Conservation (phyloP, 805 yeast genomes). For the Teunomyces tritomae region DNA sequence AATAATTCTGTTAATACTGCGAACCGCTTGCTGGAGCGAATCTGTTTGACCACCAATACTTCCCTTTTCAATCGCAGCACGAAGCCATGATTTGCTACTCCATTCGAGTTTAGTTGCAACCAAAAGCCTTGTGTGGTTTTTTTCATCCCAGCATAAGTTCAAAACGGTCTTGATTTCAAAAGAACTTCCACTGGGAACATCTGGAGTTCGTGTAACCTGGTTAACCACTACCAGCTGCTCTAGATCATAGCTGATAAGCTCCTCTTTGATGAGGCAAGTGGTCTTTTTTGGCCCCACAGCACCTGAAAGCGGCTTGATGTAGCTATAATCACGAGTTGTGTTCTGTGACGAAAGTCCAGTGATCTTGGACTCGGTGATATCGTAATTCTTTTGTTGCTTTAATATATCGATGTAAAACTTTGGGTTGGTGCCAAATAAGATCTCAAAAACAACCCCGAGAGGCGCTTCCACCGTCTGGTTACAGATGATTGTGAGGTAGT, state of each 20-base stretch:
- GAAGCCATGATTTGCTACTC: slow-evolving; percentile 78
- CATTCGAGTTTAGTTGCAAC: slow-evolving; percentile 61
- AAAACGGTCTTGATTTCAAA: slow-evolving; percentile 60
- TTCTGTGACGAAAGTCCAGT: slow-evolving; percentile 37
- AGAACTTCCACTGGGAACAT: slow-evolving; percentile 73
- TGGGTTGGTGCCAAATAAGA: slow-evolving; percentile 62
- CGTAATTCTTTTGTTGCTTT: slow-evolving; percentile 61
- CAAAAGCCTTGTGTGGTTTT: slow-evolving; percentile 50
- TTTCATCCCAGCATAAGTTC: slow-evolving; percentile 59
- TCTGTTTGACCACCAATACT: slow-evolving; percentile 70
- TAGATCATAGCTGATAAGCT: slow-evolving; percentile 50
- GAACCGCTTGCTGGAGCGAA: slow-evolving; percentile 50
- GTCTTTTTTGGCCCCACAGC: slow-evolving; percentile 81
- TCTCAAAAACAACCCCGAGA: slow-evolving; percentile 54
- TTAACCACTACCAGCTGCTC: slow-evolving; percentile 46
- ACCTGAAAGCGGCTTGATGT: slow-evolving; percentile 61
- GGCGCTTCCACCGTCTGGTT: slow-evolving; percentile 61
- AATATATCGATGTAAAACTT: slow-evolving; percentile 42
- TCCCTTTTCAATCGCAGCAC: slow-evolving; percentile 71
- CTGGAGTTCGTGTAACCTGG: slow-evolving; percentile 68
- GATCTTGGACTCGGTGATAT: slow-evolving; percentile 42
- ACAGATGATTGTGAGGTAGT: slow-evolving; percentile 54
- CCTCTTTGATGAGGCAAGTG: slow-evolving; percentile 59
- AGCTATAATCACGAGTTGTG: slow-evolving; percentile 50
- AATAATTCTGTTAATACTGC: slow-evolving; percentile 44